A percentile compares a stretch with the other conserved stretches of the same genome.
These are phyloP conservation scores for Mucor velutinosus DNA, from an alignment of 371 early-diverging fungal species.

Conservation along the genomic window DNA sequence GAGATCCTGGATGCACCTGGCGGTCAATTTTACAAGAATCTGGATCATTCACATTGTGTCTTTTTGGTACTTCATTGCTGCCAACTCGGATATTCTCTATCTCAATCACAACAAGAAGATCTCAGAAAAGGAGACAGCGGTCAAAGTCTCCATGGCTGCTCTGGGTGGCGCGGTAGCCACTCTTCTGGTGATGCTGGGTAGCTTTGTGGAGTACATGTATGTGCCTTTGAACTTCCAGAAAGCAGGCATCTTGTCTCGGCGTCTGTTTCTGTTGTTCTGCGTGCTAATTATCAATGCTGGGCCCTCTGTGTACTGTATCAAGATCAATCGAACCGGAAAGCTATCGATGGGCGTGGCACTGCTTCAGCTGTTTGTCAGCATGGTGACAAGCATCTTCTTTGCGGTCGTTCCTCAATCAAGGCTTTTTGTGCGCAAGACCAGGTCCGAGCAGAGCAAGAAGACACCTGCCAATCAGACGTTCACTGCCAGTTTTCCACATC, in stretches of 20 bases:
- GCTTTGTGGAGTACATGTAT: conserved; percentile 71
- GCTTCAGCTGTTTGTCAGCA: conserved; percentile 66
- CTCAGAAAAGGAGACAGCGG: conserved; percentile 42
- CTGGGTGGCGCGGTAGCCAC: conserved; percentile 74
- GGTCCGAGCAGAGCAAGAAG: conserved; percentile 20
- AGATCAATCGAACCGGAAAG: conserved; percentile 42
- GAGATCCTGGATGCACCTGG: conserved; percentile 80
- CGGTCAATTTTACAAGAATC: conserved; percentile 82
- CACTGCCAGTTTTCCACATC: conserved; percentile 76
- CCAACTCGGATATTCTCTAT: conserved; percentile 69
- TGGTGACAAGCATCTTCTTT: conserved; percentile 66
- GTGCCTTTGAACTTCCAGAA: conserved; percentile 63
- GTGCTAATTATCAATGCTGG: conserved; percentile 65
- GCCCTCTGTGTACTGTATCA: conserved; percentile 66
- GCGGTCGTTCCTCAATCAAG: conserved; percentile 58
- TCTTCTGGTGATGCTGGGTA: conserved; percentile 64
- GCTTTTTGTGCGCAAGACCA: conserved; percentile 20
- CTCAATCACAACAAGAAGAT: conserved; percentile 20
- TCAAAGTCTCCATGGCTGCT: conserved; percentile 63
- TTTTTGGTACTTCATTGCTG: conserved; percentile 81
- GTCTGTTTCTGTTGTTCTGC: conserved; percentile 59
- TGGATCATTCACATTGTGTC: conserved; percentile 83
- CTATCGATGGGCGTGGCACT: conserved; percentile 57
- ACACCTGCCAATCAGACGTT: conserved; percentile 71
- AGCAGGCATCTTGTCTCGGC: conserved; percentile 61